phyloP scores from a whole-genome alignment of 768 basidiomycete genomes.

The Omphalotus guepiniiformis region DNA sequence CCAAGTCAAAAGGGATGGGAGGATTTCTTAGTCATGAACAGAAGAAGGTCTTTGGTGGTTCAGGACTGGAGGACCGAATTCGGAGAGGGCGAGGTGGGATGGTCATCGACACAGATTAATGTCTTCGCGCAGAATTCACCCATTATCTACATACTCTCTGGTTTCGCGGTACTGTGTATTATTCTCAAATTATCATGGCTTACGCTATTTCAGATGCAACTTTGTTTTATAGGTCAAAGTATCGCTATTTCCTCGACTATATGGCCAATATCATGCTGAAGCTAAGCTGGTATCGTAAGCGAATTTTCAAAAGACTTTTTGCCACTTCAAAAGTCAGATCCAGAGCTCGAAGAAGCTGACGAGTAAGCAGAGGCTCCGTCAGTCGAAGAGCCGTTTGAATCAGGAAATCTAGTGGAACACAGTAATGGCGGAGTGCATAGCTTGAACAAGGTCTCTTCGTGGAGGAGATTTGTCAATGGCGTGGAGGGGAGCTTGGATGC shows the following conservation, averaged over 20 bases:
- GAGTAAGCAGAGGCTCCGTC: conserved; percentile 5
- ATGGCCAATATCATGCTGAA: neutral
- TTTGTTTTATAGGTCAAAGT: neutral
- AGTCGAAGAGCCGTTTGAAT: conserved; percentile 1
- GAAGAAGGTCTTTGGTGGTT: conserved; percentile 79
- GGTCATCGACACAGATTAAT: conserved; percentile 59
- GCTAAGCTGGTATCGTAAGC: neutral
- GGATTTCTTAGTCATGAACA: conserved; percentile 79
- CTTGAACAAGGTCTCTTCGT: neutral
- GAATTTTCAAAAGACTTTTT: neutral
- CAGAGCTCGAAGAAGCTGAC: conserved; percentile 8
- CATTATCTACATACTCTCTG: too few relatives aligned
- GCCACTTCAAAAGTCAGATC: neutral
- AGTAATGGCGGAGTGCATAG: conserved; percentile 1
- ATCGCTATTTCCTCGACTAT: neutral
- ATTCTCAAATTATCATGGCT: neutral
- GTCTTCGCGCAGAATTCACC: too few relatives aligned
- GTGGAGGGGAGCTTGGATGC: neutral
- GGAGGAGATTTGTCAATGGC: neutral
- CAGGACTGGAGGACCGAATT: conserved; percentile 75
- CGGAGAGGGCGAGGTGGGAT: conserved; percentile 67
- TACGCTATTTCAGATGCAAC: neutral
- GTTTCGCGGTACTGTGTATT: too few relatives aligned
- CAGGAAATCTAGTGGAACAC: conserved; percentile 1
- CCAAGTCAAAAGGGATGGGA: conserved; percentile 74